A percentile compares a stretch with the other conserved stretches of the same genome.
Conservation (phyloP, 129 eudicot species). For the Silybum marianum region DNA sequence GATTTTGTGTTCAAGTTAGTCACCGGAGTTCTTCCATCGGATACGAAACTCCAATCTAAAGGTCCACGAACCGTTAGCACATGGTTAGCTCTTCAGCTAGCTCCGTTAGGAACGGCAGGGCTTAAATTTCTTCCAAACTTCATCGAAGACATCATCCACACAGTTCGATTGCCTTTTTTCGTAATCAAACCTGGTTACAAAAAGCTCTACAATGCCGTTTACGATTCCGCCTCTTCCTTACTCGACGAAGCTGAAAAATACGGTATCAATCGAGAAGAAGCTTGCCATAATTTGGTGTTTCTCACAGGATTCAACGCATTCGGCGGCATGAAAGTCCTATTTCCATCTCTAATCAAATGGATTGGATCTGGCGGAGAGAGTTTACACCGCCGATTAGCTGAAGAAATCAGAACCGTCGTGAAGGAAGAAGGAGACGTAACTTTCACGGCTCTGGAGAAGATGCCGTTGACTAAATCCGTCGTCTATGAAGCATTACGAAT, state of each 20-base stretch:
- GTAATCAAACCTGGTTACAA: constrained; percentile 47
- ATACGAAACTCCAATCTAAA: constrained; percentile 37
- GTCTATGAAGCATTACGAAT: constrained; percentile 56
- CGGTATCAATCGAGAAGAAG: constrained; percentile 61
- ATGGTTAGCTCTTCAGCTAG: constrained; percentile 57
- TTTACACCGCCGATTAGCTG: constrained; percentile 46
- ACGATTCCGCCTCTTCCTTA: constrained; percentile 16
- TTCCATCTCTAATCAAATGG: constrained; percentile 63
- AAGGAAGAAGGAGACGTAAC: constrained; percentile 50
- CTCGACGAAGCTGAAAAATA: constrained; percentile 54
- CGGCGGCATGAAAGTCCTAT: constrained; percentile 67
- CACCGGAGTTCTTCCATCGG: constrained; percentile 42
- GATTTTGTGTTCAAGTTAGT: constrained; percentile 55
- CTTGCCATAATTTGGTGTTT: constrained; percentile 66
- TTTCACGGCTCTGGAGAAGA: constrained; percentile 40
- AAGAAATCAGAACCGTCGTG: constrained; percentile 56
- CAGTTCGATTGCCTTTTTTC: constrained; percentile 45
- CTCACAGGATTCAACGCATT: constrained; percentile 58
- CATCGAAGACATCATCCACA: constrained; percentile 55
- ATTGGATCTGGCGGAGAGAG: constrained; percentile 45
- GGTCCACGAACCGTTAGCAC: constrained; percentile 36
- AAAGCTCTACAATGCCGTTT: constrained; percentile 47
- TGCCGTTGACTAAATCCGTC: constrained; percentile 55
- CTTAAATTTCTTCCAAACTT: constrained; percentile 43
- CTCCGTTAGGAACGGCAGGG: constrained; percentile 52